Evolutionary conservation across 1,139 yeast species (phyloP), one percentile per base, ranked within the genome.

Genomic region (Yamadazyma epiphylla): DNA sequence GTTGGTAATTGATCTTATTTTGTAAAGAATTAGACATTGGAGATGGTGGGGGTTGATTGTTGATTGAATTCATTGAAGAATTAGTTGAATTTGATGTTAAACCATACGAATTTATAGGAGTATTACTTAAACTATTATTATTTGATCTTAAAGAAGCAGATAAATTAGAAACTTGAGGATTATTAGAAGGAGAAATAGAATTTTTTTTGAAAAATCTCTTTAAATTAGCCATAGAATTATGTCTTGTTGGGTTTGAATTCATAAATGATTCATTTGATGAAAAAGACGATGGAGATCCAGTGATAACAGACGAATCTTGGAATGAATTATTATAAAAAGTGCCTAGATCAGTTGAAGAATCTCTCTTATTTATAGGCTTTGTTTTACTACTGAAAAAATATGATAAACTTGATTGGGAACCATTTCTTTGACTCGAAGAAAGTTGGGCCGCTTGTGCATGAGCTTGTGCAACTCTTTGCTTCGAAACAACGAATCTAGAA

Each of bases 151-250:
- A 46, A 32, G 75, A 60, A 12, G 60, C 45, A 2, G 72, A 53
- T 44, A 72, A 51, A 55, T 67, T 57, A 41, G 74, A 51, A 3
- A 55, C 55, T 11, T 59, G 39, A 2, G 66, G 51, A 17, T 17
- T 17, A 7, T 7, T 17, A 5, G 55, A 42, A n/a, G 55, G n/a
- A 6, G 53, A 42, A 12, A 54, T 52, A 3, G 53, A 49, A 14
- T 66, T 52, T 40, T 77, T 74, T 39, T 74, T 76, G 58, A 80
- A 77, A 42, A 80, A 70, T 24, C 77, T 56, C 51, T 77, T 77
- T 43, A 81, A 58, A 41, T 82, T 87, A 20, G 84, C 82, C 87
- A 81, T 82, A 6, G 88, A 79, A 40, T 80, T 79, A 45, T 81
- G 88, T 40, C 74, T 54, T 7, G 68, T 48, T n/a, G 49, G 61